Evolutionary conservation across 495 filamentous ascomycete species (phyloP), one percentile per base, ranked within the genome.

Genomic region (Lindgomyces ingoldianus): DNA sequence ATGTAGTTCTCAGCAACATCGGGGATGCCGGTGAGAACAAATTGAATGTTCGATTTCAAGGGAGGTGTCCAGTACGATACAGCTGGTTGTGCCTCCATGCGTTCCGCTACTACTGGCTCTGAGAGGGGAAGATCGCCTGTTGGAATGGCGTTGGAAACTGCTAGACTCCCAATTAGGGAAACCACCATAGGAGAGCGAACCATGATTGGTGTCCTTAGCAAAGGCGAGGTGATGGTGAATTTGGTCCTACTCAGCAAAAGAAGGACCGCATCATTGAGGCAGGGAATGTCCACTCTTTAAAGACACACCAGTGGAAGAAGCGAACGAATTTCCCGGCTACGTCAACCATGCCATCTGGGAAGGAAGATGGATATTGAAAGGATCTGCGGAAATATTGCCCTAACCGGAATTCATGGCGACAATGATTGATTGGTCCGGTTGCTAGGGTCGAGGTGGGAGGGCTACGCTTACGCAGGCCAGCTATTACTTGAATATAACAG

Each of bases 1-100:
- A 64, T 64, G 30, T 26, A 64, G 19, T 42, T 53, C 3, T 52
- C 62, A 33, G 57, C 62, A 2, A 64, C 62, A 29, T 64, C 62
- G 1, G 62, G 62, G 21, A 64, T 64, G 9, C 62, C 62, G 0
- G 62, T 58, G 1, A 64, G 62, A 12, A 64, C 50, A 53, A 64
- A 64, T 24, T 64, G 62, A 29, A 64, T 64, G 30, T 47, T 44
- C 26, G 62, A 64, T 45, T 58, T 64, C 62, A 64, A 51, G 10
- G 62, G 62, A 1, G 62, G 62, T 19, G 16, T 64, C 62, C 62
- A 64, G 62, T 64, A 64, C 12, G n/a, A 16, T 21, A 25, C 24
- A 12, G 26, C 10, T 3, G 21, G 14, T 11, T 10, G 8, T 1
- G 41, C 1, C 2, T 16, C 18, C 10, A 64, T 49, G 36, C 62